phyloP scores from a whole-genome alignment of 768 basidiomycete genomes.

The Psilocybe azurescens region DNA sequence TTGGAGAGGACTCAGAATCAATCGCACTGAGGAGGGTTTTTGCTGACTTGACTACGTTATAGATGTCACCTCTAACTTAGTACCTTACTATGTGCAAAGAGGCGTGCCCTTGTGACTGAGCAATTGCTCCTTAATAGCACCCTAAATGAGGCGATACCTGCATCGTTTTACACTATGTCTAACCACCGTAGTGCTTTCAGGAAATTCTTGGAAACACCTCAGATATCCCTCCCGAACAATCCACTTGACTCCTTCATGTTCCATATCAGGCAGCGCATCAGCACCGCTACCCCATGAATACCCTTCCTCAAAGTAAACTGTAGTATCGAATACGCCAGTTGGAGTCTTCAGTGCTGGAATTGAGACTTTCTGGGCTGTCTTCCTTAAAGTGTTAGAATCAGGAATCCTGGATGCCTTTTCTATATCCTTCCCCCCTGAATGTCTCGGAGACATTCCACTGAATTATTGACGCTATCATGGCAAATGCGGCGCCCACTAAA shows the following conservation, averaged over 20 bases:
- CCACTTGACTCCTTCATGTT: slow-evolving; percentile 4
- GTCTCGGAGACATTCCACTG: slow-evolving; percentile 7
- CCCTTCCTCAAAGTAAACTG: slow-evolving; percentile 12
- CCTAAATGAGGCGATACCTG: no score
- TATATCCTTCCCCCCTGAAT: not conserved
- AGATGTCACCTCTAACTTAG: no score
- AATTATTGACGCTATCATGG: slow-evolving; percentile 10
- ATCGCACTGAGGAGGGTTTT: no score
- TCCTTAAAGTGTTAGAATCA: no score
- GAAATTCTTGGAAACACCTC: not conserved
- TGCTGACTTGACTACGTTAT: no score
- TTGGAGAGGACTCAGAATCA: no score
- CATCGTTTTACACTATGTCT: no score
- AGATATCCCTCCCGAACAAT: not conserved
- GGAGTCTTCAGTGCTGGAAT: not conserved
- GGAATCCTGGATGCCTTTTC: not conserved
- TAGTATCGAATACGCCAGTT: not conserved
- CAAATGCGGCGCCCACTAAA: slow-evolving; percentile 15
- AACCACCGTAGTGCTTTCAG: no score
- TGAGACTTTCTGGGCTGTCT: no score
- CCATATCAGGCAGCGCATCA: slow-evolving; percentile 13
- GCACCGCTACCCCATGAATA: slow-evolving; percentile 9
- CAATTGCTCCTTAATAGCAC: no score
- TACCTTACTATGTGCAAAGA: no score
- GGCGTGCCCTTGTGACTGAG: no score